These are phyloP conservation scores for Chaetomiaceae sp. DNA, from an alignment of 2,329 filamentous ascomycete species.

Conservation along the genomic window DNA sequence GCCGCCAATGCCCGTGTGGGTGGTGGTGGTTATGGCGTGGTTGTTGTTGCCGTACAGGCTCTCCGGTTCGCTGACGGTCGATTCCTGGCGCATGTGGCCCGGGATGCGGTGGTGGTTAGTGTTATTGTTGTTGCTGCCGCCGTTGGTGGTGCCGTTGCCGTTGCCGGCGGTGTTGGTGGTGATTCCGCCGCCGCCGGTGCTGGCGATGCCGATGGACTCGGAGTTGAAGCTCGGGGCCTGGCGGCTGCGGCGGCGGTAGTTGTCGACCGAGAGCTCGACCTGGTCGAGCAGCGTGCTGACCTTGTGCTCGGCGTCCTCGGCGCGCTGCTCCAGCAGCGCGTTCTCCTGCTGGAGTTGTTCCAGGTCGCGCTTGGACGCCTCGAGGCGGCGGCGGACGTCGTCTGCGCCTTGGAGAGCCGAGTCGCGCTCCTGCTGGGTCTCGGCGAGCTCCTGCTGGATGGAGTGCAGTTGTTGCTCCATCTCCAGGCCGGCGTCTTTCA, in stretches of 20 bases:
- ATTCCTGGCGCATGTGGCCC: conserved; percentile 49
- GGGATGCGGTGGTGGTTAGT: conserved; percentile 19
- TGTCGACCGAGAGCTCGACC: conserved; percentile 89
- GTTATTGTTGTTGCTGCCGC: conserved; percentile 20
- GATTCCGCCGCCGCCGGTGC: not conserved
- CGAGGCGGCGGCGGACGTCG: conserved; percentile 52
- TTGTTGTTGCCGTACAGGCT: conserved; percentile 58
- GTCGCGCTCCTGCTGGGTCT: conserved; percentile 65
- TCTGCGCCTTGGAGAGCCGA: conserved; percentile 53
- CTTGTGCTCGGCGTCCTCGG: conserved; percentile 85
- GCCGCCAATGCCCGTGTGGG: conserved; percentile 39
- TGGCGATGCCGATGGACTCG: conserved; percentile 8
- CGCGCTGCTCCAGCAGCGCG: conserved; percentile 71
- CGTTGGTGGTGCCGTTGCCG: not conserved
- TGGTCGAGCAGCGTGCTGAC: conserved; percentile 91
- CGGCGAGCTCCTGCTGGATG: conserved; percentile 64
- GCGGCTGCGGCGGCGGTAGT: conserved; percentile 76
- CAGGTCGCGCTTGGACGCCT: conserved; percentile 60
- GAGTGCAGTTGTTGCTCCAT: conserved; percentile 67
- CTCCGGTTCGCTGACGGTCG: conserved; percentile 54
- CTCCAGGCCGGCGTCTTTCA: conserved; percentile 58
- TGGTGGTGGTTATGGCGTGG: conserved; percentile 27
- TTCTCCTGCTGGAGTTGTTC: conserved; percentile 84
- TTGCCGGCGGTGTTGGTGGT: not conserved
- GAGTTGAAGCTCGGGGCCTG: conserved; percentile 47